Percentiles rank a stretch among this genome's conserved stretches.
phyloP scores from a whole-genome alignment of 345 rosid genomes.

The Erucastrum elatum region DNA sequence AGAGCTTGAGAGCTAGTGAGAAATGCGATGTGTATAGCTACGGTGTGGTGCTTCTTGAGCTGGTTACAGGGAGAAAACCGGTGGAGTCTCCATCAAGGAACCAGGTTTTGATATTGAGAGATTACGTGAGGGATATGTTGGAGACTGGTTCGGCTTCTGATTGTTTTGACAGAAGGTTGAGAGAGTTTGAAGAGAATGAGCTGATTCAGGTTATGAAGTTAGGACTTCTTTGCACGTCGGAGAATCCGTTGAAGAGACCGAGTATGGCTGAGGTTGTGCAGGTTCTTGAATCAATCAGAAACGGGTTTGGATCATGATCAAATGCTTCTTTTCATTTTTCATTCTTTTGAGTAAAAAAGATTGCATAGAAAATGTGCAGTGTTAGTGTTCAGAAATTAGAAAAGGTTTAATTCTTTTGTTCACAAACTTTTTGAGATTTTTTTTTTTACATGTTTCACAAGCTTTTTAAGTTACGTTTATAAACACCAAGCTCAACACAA shows the following conservation, averaged over 20 bases:
- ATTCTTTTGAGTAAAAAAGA: slow-evolving; percentile 8
- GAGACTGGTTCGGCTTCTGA: slow-evolving; percentile 80
- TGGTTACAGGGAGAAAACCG: slow-evolving; percentile 87
- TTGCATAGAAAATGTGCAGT: slow-evolving; percentile 35
- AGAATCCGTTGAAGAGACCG: slow-evolving; percentile 77
- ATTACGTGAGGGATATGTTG: slow-evolving; percentile 70
- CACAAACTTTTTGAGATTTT: slow-evolving; percentile 3
- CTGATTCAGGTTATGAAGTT: slow-evolving; percentile 90
- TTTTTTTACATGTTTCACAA: slow-evolving; percentile 54
- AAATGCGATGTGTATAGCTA: slow-evolving; percentile 92
- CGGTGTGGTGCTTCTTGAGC: slow-evolving; percentile 89
- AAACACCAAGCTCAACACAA: slow-evolving; percentile 54
- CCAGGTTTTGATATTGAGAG: slow-evolving; percentile 76
- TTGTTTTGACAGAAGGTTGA: slow-evolving; percentile 75
- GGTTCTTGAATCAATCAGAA: slow-evolving; percentile 90
- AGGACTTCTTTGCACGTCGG: slow-evolving; percentile 80
- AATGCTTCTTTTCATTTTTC: background rate
- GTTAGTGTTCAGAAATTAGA: slow-evolving; percentile 16
- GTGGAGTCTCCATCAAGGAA: slow-evolving; percentile 70
- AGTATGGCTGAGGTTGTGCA: slow-evolving; percentile 98
- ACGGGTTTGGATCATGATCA: slow-evolving; percentile 54
- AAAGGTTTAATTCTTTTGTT: slow-evolving; percentile 27
- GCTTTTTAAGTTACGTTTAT: slow-evolving; percentile 38
- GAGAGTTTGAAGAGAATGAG: slow-evolving; percentile 84
- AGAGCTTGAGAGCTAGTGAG: slow-evolving; percentile 68